Percentiles rank a stretch among this genome's conserved stretches.
Evolutionary conservation across 2,329 filamentous ascomycete species (phyloP).

Genomic region (Pseudonectria buxi): DNA sequence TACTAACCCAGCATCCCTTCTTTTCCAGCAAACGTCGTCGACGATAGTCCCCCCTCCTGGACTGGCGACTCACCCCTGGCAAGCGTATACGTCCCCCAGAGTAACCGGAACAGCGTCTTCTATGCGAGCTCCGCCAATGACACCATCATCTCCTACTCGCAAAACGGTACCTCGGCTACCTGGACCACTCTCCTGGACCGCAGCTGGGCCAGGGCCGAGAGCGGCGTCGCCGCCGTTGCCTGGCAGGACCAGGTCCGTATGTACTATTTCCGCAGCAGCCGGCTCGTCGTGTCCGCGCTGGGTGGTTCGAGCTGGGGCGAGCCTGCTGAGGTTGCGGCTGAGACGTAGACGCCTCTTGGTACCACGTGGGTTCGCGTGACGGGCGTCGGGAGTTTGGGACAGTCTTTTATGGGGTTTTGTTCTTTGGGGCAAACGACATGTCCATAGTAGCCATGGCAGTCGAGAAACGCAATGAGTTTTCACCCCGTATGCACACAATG

Average conservation of each 20-base stretch:
- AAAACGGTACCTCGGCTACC: not conserved
- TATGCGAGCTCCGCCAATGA: conserved; percentile 10
- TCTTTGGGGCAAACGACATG: too few relatives aligned
- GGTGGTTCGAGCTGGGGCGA: conserved; percentile 5
- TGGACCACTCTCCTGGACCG: conserved; percentile 4
- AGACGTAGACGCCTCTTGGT: too few relatives aligned
- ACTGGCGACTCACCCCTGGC: conserved; percentile 3
- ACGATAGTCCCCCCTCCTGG: conserved; percentile 9
- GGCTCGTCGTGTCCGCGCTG: conserved; percentile 7
- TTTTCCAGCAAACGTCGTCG: conserved; percentile 4
- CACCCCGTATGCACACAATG: too few relatives aligned
- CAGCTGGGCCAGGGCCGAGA: conserved; percentile 8
- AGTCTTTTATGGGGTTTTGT: too few relatives aligned
- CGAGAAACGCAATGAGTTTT: too few relatives aligned
- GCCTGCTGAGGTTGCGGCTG: not conserved
- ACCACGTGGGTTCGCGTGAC: too few relatives aligned
- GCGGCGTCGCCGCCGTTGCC: conserved; percentile 10
- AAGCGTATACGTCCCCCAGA: conserved; percentile 7
- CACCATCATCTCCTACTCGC: conserved; percentile 9
- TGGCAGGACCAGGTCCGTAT: conserved; percentile 11
- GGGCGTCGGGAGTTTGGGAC: too few relatives aligned
- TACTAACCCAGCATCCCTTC: not conserved
- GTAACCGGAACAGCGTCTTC: conserved; percentile 9
- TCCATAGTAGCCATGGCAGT: too few relatives aligned
- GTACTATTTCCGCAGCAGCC: conserved; percentile 10